Base-by-base conservation (phyloP, 2,329 filamentous ascomycete genomes). In the Aspergillus viridinutans region DNA sequence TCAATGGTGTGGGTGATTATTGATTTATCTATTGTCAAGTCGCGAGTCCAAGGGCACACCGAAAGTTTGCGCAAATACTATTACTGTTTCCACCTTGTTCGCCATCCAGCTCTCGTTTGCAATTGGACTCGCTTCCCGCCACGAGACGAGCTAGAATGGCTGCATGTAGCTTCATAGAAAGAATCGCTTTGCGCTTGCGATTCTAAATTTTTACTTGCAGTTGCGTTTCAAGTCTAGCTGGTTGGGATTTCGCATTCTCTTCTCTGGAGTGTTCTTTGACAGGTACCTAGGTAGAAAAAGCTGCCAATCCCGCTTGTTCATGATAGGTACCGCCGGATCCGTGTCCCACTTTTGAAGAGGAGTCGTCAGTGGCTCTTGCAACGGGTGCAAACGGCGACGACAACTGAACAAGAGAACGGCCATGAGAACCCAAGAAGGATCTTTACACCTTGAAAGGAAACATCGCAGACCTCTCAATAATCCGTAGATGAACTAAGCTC, bases 281-380 rank as follows among this genome's bases (percentile, higher is more conserved):
- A 43, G n/a, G 17, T 49, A 48, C 47, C 52, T 56, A 58, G 55
- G 47, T 53, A 52, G 50, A 43, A 10, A 25, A 52, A 53, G 50
- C 51, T 50, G 55, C 58, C 55, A 58, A 58, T 57, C 58, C 57
- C 61, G 61, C 58, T 56, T 60, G 50, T 58, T 61, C 57, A 63
- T 68, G 61, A 64, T 69, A 64, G 66, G 64, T 64, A 70, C 67
- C 67, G 67, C 68, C 67, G 61, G 64, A 67, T 69, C 67, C 67
- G 66, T 62, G 65, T 66, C 66, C 66, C 66, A 68, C 65, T 64
- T 56, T 60, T 14, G 57, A 52, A 53, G 58, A 56, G 55, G 52
- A 54, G 55, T 53, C 59, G 55, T 53, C 59, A 52, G 65, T 64
- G 65, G 65, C 64, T 67, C 68, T 64, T 61, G 64, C 61, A 52